Base-by-base conservation (phyloP, 352 stramenopile genomes). In the Globisporangium mamillatum region DNA sequence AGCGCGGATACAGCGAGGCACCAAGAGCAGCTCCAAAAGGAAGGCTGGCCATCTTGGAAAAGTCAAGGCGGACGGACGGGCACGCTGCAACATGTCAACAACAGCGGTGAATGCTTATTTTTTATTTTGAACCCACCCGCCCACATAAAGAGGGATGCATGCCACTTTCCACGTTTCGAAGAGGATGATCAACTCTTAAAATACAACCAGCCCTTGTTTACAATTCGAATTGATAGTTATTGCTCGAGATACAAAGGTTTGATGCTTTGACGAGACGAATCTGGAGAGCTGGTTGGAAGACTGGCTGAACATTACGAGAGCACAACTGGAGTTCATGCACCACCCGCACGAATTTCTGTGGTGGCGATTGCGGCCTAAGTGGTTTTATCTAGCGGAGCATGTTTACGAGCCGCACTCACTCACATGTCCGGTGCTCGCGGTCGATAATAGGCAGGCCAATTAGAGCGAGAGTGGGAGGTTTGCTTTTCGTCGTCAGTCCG, bases 401-500 rank as follows among this genome's bases (percentile, higher is more conserved):
- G 41, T 50, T 50, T 50, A 50, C 41, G 41, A 50, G 16, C 16
- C 16, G 41, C 18, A 50, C 29, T 32, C 29, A 32, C 29, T 32
- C 29, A 32, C 41, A 50, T 22, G 41, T 38, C 41, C 5, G 41
- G 16, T 50, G 48, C 46, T 54, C 46, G 46, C 46, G 16, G 6
- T 8, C n/a, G 5, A 25, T 25, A 24, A 5, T 9, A 55, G 6
- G 3, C 27, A 48, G 14, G 24, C 6, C 27, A 46, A 27, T 29
- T 22, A 27, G 34, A 18, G 29, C 14, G 24, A 20, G 14, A 61
- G 56, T 61, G 56, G 56, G 56, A 61, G 55, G 27, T 7, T 38
- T 36, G 29, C 20, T 48, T 34, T 60, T 61, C 56, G 29, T 61
- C 32, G 56, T 61, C 56, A 48, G 56, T n/a, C 32, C 29, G 32